A percentile compares a stretch with the other conserved stretches of the same genome.
Evolutionary conservation across 1,139 yeast genomes (phyloP).

Genomic region (Pichia sp.): DNA sequence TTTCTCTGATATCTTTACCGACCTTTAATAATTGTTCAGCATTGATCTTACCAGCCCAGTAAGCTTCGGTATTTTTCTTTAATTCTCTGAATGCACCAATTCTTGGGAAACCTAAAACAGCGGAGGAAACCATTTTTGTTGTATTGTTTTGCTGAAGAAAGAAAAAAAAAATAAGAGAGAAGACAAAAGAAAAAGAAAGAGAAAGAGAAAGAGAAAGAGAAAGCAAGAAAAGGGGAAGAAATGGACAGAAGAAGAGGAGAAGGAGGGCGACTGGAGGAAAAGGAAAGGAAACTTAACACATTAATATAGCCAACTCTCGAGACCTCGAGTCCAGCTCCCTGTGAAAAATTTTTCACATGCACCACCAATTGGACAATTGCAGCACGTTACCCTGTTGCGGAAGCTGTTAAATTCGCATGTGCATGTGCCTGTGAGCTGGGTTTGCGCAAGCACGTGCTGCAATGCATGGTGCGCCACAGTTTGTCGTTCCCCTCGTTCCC

Average conservation of each 20-base stretch:
- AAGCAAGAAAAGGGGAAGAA: not conserved
- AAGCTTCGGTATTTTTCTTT: conserved; percentile 96
- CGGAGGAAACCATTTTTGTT: conserved; percentile 77
- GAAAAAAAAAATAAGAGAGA: not conserved
- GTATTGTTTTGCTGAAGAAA: not conserved
- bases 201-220: not conserved
- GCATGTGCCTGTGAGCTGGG: too few species aligned
- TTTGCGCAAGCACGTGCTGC: too few species aligned
- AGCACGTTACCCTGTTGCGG: too few species aligned
- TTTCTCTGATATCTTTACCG: conserved; percentile 92
- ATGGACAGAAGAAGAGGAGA: not conserved
- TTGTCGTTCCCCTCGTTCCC: too few species aligned
- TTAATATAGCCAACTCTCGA: too few species aligned
- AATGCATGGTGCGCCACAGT: too few species aligned
- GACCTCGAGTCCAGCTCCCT: too few species aligned
- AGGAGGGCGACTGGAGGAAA: not conserved
- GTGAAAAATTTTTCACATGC: too few species aligned
- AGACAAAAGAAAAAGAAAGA: not conserved
- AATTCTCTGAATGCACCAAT: conserved; percentile 98
- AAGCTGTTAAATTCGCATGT: too few species aligned
- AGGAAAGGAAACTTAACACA: not conserved
- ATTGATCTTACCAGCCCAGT: conserved; percentile 92
- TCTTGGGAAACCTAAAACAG: conserved; percentile 99
- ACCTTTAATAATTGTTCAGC: conserved; percentile 84
- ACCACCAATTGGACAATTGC: too few species aligned